Base-by-base conservation (phyloP, 1,284 basidiomycete species). In the Rugosomyces carneus region DNA sequence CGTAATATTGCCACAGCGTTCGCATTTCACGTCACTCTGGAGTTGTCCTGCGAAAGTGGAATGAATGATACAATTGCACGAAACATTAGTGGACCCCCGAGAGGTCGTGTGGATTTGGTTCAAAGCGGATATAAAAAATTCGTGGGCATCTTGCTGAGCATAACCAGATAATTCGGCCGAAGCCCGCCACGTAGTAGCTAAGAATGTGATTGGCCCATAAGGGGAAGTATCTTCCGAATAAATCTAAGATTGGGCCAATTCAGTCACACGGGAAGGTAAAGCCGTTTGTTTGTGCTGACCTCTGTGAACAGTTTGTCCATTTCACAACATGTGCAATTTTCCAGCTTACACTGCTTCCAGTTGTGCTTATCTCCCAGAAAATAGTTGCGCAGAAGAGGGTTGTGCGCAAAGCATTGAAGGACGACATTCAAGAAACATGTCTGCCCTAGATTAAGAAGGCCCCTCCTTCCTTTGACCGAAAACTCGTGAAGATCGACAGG, bases 401-500 rank as follows among this genome's bases (percentile, higher is more conserved):
- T 99, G 65, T 93, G 89, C 10, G 93, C 70, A 58, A 99, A 86
- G n/a, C 82, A 81, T 65, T 99, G 95, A 5, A 99, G 75, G 38
- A 98, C 82, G 42, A 89, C 91, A 52, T 93, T 95, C 60, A 99
- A 74, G 68, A 93, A 98, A 60, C 94, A 99, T 0, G 94, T 98
- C 57, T 95, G 90, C 4, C 92, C 91, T 5, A 97, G 81, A 61
- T 97, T 97, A 37, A 96, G 72, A 2, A 97, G 72, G 0, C 94
- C 94, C 46, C 92, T 78, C 8, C 90, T 82, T 45, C 83, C 90
- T 89, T 53, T 2, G 29, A 44, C 20, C 49, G 19, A 44, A 39
- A 27, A 41, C 26, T 44, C 21, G 41, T 36, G 40, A 18, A 56
- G 21, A 45, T 50, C 40, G 49, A 49, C 40, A 19, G n/a, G 21